Base-by-base conservation (phyloP, 352 stramenopile genomes). In the Elongisporangium anandrum region DNA sequence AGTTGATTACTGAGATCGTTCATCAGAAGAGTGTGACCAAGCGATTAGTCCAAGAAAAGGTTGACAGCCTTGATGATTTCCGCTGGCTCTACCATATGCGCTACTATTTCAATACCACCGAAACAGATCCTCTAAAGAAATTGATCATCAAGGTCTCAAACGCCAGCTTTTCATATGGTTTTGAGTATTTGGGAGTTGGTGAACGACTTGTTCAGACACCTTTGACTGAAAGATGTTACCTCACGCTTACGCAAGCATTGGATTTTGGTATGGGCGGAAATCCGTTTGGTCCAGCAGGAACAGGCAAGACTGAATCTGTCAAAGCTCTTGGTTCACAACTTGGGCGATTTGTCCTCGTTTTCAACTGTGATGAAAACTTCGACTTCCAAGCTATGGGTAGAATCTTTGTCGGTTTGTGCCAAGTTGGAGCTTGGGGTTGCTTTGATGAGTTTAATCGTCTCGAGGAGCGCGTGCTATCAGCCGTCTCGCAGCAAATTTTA, bases 361-460 rank as follows among this genome's bases (percentile, higher is more conserved):
- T 99, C 83, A 99, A 99, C 76, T 99, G 98, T 83, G 98, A 99
- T 59, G 97, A 99, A 70, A 88, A 97, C 34, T 99, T 99, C 71
- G 98, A 99, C 72, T 99, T 99, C 77, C 95, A 98, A 66, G 97
- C 97, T 3, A 99, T 99, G 96, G 98, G 97, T 26, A 86, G 97
- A 24, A 98, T 99, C 62, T 99, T 99, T 70, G 95, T 98, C 49
- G 98, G 98, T 52, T 84, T 99, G 45, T 99, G 97, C 57, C 98
- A 99, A 89, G 97, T 99, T 49, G 97, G 98, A 53, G 98, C 97
- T 29, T 99, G 98, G 98, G 98, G 97, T 5, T 99, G 98, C 69
- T 99, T 99, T 66, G 98, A 99, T 77, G 98, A 99, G 70, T 99
- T 99, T 74, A 99, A 99, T 75, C 90, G 98, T 57, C 88, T 99